These are phyloP conservation scores for Backusella liffmaniae DNA, from an alignment of 192 early-diverging fungal genomes.

Conservation along the genomic window DNA sequence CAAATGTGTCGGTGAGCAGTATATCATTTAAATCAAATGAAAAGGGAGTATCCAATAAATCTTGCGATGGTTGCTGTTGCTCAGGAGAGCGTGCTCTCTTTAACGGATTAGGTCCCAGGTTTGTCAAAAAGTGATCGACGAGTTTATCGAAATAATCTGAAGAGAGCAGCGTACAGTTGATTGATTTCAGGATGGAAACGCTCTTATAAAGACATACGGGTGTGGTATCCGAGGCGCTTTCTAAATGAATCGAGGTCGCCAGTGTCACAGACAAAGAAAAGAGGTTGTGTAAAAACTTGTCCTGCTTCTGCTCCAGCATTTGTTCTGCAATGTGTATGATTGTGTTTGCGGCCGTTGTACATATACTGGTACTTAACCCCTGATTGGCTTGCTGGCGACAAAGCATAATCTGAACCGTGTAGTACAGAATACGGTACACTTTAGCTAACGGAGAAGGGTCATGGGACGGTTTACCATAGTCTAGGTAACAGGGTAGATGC, in stretches of 20 bases:
- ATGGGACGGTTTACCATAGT: constrained; percentile 26
- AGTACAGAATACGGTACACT: constrained; percentile 35
- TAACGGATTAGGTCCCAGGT: not conserved
- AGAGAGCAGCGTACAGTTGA: not conserved
- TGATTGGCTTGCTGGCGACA: constrained; percentile 7
- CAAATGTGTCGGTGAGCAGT: not conserved
- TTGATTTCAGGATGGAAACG: not conserved
- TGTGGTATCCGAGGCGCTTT: not conserved
- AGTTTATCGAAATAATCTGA: not conserved
- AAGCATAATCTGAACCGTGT: constrained; percentile 36
- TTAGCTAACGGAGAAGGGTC: constrained; percentile 18
- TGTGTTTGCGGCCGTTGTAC: constrained; percentile 25
- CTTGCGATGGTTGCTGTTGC: not conserved
- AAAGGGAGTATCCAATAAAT: not conserved
- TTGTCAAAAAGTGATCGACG: not conserved
- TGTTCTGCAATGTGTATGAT: constrained; percentile 41
- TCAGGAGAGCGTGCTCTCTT: not conserved
- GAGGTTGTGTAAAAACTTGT: not conserved
- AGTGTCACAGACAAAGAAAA: constrained; percentile 2
- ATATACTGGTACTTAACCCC: constrained; percentile 2
- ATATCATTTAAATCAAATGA: not conserved
- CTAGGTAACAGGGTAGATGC: constrained; percentile 29
- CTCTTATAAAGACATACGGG: not conserved
- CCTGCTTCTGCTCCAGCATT: constrained; percentile 20
- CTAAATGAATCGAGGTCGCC: constrained; percentile 6